Percentiles rank a stretch among this genome's conserved stretches.
phyloP scores from a whole-genome alignment of 2,329 filamentous ascomycete species.

The Zymoseptoria pseudotritici region DNA sequence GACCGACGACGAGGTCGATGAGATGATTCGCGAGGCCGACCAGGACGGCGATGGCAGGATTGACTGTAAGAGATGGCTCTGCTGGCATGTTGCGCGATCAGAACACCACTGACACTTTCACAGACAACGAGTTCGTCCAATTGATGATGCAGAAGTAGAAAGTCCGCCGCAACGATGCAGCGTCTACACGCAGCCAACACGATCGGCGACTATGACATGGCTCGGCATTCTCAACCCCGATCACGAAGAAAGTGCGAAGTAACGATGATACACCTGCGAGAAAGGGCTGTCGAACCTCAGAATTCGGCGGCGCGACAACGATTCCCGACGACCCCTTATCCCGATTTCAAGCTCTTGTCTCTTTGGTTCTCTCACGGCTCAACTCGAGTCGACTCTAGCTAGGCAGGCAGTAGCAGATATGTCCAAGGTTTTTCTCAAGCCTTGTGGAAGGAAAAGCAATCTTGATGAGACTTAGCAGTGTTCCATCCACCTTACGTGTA shows the following conservation, averaged over 20 bases:
- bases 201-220: neutral
- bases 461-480: neutral
- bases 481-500: neutral
- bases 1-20: slow-evolving; percentile 56
- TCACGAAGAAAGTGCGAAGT: neutral
- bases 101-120: neutral
- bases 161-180: neutral
- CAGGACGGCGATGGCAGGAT: slow-evolving; percentile 58
- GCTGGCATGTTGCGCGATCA: neutral
- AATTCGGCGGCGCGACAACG: neutral
- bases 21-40: slow-evolving; percentile 60
- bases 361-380: neutral
- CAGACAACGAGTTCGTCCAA: slow-evolving; percentile 51
- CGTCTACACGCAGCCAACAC: neutral
- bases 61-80: slow-evolving; percentile 45
- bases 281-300: neutral
- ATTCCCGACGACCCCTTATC: neutral
- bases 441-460: neutral
- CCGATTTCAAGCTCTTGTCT: neutral
- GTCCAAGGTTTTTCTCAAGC: neutral
- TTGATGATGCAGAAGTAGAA: slow-evolving; percentile 50
- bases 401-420: neutral
- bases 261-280: neutral
- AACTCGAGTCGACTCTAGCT: neutral
- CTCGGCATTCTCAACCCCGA: neutral